Evolutionary conservation across 805 yeast genomes (phyloP), one percentile per base, ranked within the genome.

Genomic region (Clavispora asparagi): DNA sequence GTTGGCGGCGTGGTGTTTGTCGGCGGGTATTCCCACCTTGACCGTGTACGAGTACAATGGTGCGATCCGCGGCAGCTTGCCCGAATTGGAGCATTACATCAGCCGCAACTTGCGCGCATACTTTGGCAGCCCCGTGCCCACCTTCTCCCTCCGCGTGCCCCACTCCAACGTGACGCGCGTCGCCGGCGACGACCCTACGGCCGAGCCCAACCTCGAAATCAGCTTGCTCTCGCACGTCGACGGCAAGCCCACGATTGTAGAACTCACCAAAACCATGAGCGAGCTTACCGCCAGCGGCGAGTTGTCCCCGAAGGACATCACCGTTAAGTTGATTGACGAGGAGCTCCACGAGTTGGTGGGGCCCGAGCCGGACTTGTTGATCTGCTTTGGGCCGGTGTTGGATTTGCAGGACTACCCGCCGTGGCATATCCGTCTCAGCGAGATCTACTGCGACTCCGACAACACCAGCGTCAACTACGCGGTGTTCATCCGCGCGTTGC

Each of bases 351-450:
- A 82, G 55, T 71, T 89, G 44, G 94, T 90, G 13, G 94, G 96
- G 1, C 76, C 74, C n/a, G 99, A 94, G 62, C 98, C 99, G 0
- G 99, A 94, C 62, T 74, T 94, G 52, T 71, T 94, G 41, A 72
- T 94, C 28, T 68, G 87, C 44, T 94, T 92, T 63, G 89, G 89
- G 17, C 96, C 97, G n/a, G 73, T 76, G 11, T 72, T 94, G 52
- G 95, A 90, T 62, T 75, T 94, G 42, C 95, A 90, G 65, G 97
- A 96, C 14, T 94, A 83, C 64, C 98, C 98, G 17, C 99, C 99
- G 27, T 94, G 99, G 99, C 98, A 92, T 61, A 80, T 89, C 31
- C 78, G 99, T 51, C 76, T 95, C 44, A 79, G 90, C 7, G 99
- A 94, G 61, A 81, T 94, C 59, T 91, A 83, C 67, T 87, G 95